These are phyloP conservation scores for Myxozyma mucilagina DNA, from an alignment of 805 yeast genomes.

Conservation along the genomic window DNA sequence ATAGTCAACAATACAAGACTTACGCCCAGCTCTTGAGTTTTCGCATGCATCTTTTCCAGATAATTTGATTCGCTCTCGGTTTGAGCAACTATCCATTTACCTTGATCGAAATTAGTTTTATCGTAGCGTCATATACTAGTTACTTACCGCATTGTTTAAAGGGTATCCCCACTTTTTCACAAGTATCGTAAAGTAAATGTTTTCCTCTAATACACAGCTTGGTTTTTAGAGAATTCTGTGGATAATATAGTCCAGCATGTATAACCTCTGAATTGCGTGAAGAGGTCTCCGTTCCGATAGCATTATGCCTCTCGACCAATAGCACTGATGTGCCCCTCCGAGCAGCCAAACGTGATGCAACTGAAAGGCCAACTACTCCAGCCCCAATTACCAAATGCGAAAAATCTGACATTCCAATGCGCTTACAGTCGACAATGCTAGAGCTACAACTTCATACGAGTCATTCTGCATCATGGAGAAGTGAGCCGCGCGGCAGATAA, in stretches of 20 bases:
- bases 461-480: background rate
- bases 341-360: constrained; percentile 66
- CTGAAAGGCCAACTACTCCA: constrained; percentile 80
- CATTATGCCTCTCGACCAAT: constrained; percentile 65
- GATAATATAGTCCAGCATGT: constrained; percentile 88
- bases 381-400: constrained; percentile 79
- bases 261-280: constrained; percentile 91
- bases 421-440: background rate
- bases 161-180: constrained; percentile 53
- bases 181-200: constrained; percentile 56
- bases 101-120: constrained; percentile 6
- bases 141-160: constrained; percentile 62
- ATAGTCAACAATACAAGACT: background rate
- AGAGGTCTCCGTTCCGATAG: constrained; percentile 77
- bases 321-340: constrained; percentile 54
- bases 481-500: background rate
- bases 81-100: constrained; percentile 84
- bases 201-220: constrained; percentile 75
- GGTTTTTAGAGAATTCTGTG: constrained; percentile 65
- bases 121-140: background rate
- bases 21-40: constrained; percentile 52
- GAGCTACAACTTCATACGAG: too few species aligned
- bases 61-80: constrained; percentile 60
- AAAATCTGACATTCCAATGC: constrained; percentile 47
- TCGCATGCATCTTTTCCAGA: constrained; percentile 53